phyloP scores from a whole-genome alignment of 768 basidiomycete species.

The Rhizopogon roseolus region DNA sequence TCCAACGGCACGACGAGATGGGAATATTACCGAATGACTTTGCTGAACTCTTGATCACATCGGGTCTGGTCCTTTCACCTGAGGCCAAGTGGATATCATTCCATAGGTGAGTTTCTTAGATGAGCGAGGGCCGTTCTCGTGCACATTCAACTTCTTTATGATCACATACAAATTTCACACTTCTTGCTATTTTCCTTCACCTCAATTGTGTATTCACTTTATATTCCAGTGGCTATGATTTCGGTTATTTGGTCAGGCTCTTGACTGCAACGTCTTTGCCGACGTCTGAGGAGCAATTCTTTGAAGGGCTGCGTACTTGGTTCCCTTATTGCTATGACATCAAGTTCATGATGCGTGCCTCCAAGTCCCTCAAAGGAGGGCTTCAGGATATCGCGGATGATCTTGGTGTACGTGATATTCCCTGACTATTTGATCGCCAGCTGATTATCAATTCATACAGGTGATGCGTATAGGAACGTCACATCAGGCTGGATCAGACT shows the following conservation, averaged over 20 bases:
- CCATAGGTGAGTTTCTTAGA: slow-evolving; percentile 69
- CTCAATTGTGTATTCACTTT: neutral
- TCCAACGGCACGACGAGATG: slow-evolving; percentile 86
- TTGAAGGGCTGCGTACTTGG: slow-evolving; percentile 83
- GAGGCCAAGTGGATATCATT: slow-evolving; percentile 98
- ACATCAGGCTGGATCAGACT: slow-evolving; percentile 97
- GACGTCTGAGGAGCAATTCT: slow-evolving; percentile 85
- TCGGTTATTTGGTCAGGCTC: slow-evolving; percentile 96
- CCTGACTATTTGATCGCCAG: neutral
- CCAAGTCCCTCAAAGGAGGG: slow-evolving; percentile 79
- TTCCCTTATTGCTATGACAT: slow-evolving; percentile 97
- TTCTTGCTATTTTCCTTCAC: neutral
- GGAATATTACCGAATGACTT: slow-evolving; percentile 93
- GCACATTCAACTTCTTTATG: neutral
- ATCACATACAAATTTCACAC: neutral
- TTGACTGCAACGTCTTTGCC: slow-evolving; percentile 85
- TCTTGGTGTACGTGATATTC: slow-evolving; percentile 65
- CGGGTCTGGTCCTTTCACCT: slow-evolving; percentile 82
- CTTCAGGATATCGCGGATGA: slow-evolving; percentile 96
- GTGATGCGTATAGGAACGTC: slow-evolving; percentile 85
- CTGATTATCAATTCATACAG: slow-evolving; percentile 33
- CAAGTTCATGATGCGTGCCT: slow-evolving; percentile 91
- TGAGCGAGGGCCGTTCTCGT: neutral
- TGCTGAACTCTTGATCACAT: slow-evolving; percentile 95
- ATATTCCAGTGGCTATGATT: slow-evolving; percentile 85